Percentiles rank a stretch among this genome's conserved stretches.
Conservation (phyloP, 1,284 basidiomycete species). For the Hypsizygus ulmarius region DNA sequence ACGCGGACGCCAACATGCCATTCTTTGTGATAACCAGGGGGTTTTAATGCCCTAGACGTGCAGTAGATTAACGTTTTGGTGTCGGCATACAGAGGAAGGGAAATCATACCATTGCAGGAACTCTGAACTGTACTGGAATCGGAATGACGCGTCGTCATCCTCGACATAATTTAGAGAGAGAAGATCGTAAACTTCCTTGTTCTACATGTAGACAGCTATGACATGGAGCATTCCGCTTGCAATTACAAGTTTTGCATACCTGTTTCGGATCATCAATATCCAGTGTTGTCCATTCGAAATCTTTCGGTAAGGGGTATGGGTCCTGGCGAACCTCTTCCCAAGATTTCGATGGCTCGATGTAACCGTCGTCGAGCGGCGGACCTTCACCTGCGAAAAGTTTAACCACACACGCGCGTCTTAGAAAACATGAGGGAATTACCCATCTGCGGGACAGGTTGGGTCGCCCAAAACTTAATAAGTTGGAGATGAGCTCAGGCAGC, state of each 20-base stretch:
- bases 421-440: slow-evolving; percentile 38
- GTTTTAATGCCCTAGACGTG: slow-evolving; percentile 83
- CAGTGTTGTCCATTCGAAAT: slow-evolving; percentile 90
- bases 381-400: slow-evolving; percentile 53
- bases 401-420: slow-evolving; percentile 4
- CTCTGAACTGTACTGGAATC: slow-evolving; percentile 95
- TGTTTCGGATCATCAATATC: slow-evolving; percentile 80
- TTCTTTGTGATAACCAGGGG: slow-evolving; percentile 89
- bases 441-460: slow-evolving; percentile 91
- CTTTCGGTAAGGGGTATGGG: slow-evolving; percentile 85
- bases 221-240: background rate
- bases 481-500: slow-evolving; percentile 7
- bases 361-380: slow-evolving; percentile 73
- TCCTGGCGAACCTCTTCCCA: slow-evolving; percentile 82
- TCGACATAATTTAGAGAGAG: slow-evolving; percentile 96
- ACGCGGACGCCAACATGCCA: slow-evolving; percentile 98
- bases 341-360: slow-evolving; percentile 83
- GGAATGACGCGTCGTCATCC: slow-evolving; percentile 93
- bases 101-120: slow-evolving; percentile 82
- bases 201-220: slow-evolving; percentile 40
- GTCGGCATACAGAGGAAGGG: slow-evolving; percentile 14
- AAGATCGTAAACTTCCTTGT: slow-evolving; percentile 90
- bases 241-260: slow-evolving; percentile 32
- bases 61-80: background rate
- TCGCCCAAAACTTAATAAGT: slow-evolving; percentile 81